These are phyloP conservation scores for Skeletonema menzelii DNA, from an alignment of 108 stramenopile genomes.

Conservation along the genomic window DNA sequence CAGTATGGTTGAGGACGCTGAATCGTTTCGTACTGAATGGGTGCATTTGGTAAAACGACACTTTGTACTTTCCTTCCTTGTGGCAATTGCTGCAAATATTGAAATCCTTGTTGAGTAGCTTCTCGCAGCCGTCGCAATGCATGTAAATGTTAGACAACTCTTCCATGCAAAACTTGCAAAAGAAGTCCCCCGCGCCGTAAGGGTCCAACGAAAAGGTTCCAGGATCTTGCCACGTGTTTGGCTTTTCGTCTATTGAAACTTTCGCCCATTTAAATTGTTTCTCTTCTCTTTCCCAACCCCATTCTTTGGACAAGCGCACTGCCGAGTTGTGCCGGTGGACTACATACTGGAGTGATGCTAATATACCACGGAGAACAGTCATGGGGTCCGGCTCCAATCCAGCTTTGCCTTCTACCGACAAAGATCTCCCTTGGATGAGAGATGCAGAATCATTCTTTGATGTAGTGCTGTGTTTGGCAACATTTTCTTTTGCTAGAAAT, in stretches of 20 bases:
- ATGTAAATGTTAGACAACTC: constrained; percentile 86
- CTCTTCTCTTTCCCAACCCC: constrained; percentile 1
- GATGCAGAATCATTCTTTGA: neutral
- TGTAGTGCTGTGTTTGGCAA: constrained; percentile 19
- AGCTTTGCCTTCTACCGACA: neutral
- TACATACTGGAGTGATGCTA: constrained; percentile 45
- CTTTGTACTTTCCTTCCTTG: constrained; percentile 37
- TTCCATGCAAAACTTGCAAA: constrained; percentile 69
- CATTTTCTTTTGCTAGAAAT: constrained; percentile 56
- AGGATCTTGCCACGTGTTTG: constrained; percentile 46
- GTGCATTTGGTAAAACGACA: constrained; percentile 48
- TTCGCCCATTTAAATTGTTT: constrained; percentile 10
- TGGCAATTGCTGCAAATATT: constrained; percentile 84
- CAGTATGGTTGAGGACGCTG: constrained; percentile 65
- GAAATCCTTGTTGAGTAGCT: constrained; percentile 75
- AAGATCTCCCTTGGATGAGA: neutral
- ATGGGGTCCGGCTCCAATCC: constrained; percentile 18
- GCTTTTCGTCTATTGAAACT: constrained; percentile 32
- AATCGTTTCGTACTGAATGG: constrained; percentile 49
- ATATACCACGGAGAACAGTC: constrained; percentile 39
- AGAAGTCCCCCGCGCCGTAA: constrained; percentile 64
- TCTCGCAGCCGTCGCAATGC: constrained; percentile 90
- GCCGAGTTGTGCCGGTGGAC: constrained; percentile 30
- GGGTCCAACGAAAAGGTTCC: constrained; percentile 20
- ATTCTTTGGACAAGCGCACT: constrained; percentile 7